Base-by-base conservation (phyloP, 164 flowering plant genomes). In the Echeveria elegans region DNA sequence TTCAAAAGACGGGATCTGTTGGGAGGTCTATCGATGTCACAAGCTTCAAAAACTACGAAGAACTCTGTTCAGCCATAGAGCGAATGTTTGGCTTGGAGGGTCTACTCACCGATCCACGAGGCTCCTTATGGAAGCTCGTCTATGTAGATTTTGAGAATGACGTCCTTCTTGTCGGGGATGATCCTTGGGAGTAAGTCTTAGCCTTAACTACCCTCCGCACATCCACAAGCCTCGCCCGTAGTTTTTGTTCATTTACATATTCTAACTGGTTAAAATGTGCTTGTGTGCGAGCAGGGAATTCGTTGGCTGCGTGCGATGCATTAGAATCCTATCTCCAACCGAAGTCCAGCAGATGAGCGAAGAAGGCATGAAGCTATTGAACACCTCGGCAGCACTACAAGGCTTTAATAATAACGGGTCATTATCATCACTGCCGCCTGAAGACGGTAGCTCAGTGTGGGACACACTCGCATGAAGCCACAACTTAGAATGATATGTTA, bases 271-370 rank as follows among this genome's bases (percentile, higher is more conserved):
- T n/a, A n/a, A n/a, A n/a, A n/a, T n/a, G n/a, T n/a, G n/a, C 12
- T n/a, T n/a, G n/a, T n/a, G n/a, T 28, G 45, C 28, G 1, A 79
- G 77, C 86, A 95, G 99, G 80, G 97, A 92, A 59, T 95, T 95
- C 77, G 92, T 95, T 1, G 84, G 90, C 6, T 92, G 98, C 61
- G 99, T 95, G 0, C 82, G 92, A 7, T 95, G 98, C 87, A 92
- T 95, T 71, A 79, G 91, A 70, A 92, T 95, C 53, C 69, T 95
- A n/a, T 95, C 99, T 1, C 98, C 99, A 11, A 72, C 92, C 50
- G 99, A 95, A 80, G 97, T 95, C 67, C 88, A 88, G 83, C 89
- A 95, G 82, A 90, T 95, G 98, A 91, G 98, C 66, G 86, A 90
- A 72, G 95, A 92, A 66, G 98, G 99, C 23, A 81, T 85, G 88